Base-by-base conservation (phyloP, 192 early-diverging fungal species). In the Entophlyctis helioformis region DNA sequence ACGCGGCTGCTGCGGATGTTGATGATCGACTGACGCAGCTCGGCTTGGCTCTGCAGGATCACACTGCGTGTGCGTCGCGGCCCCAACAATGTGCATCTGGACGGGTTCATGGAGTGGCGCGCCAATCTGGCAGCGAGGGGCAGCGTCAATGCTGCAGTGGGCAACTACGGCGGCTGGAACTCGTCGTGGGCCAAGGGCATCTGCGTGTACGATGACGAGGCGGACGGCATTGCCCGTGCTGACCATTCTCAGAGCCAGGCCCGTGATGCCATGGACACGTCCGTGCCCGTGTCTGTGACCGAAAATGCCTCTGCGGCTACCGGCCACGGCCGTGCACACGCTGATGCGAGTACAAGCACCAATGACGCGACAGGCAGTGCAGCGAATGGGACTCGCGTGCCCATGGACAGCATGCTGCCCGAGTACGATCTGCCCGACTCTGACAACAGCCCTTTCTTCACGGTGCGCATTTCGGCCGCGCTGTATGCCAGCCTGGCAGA, bases 181-280 rank as follows among this genome's bases (percentile, higher is more conserved):
- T 51, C 73, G 3, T 31, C 21, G 0, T 76, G 73, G 73, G 67
- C 73, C 5, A 63, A 62, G 44, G 69, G 64, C 19, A 59, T 76
- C 32, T 51, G 66, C 44, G 53, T 72, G 21, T 62, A 49, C 34
- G 70, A 69, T 40, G 56, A 61, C 13, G 34, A 21, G 36, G 37
- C 49, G 11, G 63, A 66, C 38, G 34, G 27, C n/a, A n/a, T n/a
- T n/a, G n/a, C n/a, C n/a, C n/a, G n/a, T n/a, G n/a, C n/a, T n/a
- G n/a, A n/a, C n/a, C n/a, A n/a, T n/a, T n/a, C n/a, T n/a, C n/a
- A n/a, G n/a, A n/a, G n/a, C n/a, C n/a, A n/a, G n/a, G n/a, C n/a
- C n/a, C n/a, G n/a, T n/a, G n/a, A n/a, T n/a, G n/a, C 21, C 27
- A 20, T 0, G n/a, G 11, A 7, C 21, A 22, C 22, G 44, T 48